phyloP scores from a whole-genome alignment of 495 filamentous ascomycete species.

The Aspergillus wentii region DNA sequence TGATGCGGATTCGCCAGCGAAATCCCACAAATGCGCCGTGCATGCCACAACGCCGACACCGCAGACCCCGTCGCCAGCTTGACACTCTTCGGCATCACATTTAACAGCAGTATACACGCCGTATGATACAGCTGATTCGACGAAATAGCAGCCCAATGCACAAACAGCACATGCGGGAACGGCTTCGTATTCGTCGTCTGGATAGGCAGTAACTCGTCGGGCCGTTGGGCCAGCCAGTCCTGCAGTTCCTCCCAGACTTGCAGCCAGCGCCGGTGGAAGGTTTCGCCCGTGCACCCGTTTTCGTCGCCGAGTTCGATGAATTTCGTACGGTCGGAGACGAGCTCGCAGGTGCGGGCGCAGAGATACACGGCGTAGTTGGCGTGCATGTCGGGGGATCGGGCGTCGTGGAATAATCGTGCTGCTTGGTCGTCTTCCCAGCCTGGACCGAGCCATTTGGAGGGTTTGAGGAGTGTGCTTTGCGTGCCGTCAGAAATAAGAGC shows the following conservation, averaged over 20 bases:
- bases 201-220: constrained; percentile 33
- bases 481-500: constrained; percentile 43
- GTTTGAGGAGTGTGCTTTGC: constrained; percentile 34
- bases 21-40: constrained; percentile 43
- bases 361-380: constrained; percentile 47
- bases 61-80: constrained; percentile 19
- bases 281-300: constrained; percentile 23
- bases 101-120: constrained; percentile 38
- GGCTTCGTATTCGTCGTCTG: constrained; percentile 26
- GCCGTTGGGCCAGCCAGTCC: constrained; percentile 34
- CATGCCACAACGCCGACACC: constrained; percentile 39
- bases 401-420: constrained; percentile 21
- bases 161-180: constrained; percentile 41
- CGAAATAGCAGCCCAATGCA: constrained; percentile 44
- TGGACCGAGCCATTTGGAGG: constrained; percentile 35
- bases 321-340: constrained; percentile 35
- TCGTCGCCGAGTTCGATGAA: constrained; percentile 27
- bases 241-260: constrained; percentile 40
- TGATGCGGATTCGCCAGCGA: constrained; percentile 43
- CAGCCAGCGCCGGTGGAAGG: constrained; percentile 27
- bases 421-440: constrained; percentile 25
- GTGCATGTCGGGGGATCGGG: constrained; percentile 31
- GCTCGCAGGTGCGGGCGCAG: constrained; percentile 33
- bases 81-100: constrained; percentile 30
- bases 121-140: constrained; percentile 47